Evolutionary conservation across 495 filamentous ascomycete species (phyloP), one percentile per base, ranked within the genome.

Genomic region (Podospora australis): DNA sequence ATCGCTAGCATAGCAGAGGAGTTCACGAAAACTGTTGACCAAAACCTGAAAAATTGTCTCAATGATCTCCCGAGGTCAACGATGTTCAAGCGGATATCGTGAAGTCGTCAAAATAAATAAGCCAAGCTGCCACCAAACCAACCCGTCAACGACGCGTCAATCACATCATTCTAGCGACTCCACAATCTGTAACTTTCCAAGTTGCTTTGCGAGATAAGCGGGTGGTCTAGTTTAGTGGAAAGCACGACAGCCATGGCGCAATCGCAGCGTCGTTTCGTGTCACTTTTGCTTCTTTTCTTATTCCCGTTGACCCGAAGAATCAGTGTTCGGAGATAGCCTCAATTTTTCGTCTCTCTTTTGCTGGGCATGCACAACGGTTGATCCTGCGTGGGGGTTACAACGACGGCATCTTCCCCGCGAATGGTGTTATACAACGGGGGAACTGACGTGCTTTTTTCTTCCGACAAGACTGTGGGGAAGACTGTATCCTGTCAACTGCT

Each of bases 391-490:
- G 39, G 39, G 22, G 32, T n/a, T n/a, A 36, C 14, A 16, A 16
- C 13, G n/a, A 36, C 19, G 32, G 32, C 32, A 36, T 54, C 16
- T 20, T 35, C 32, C 48, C 24, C 48, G 38, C 50, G 13, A 10
- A 50, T 48, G 43, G 49, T 50, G 42, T 46, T 49, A 59, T 51
- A n/a, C n/a, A n/a, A n/a, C n/a, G n/a, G n/a, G n/a, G n/a, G n/a
- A n/a, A n/a, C n/a, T n/a, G n/a, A n/a, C n/a, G n/a, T n/a, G n/a
- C n/a, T n/a, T n/a, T n/a, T n/a, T n/a, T n/a, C n/a, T n/a, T n/a
- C n/a, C n/a, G n/a, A n/a, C n/a, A n/a, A n/a, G n/a, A n/a, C n/a
- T n/a, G n/a, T n/a, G n/a, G n/a, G n/a, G n/a, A n/a, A n/a, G n/a
- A n/a, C n/a, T n/a, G n/a, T n/a, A n/a, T n/a, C n/a, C n/a, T n/a